Evolutionary conservation across 208 protist species (phyloP), one percentile per base, ranked within the genome.

Genomic region (Leptomonas seymouri): DNA sequence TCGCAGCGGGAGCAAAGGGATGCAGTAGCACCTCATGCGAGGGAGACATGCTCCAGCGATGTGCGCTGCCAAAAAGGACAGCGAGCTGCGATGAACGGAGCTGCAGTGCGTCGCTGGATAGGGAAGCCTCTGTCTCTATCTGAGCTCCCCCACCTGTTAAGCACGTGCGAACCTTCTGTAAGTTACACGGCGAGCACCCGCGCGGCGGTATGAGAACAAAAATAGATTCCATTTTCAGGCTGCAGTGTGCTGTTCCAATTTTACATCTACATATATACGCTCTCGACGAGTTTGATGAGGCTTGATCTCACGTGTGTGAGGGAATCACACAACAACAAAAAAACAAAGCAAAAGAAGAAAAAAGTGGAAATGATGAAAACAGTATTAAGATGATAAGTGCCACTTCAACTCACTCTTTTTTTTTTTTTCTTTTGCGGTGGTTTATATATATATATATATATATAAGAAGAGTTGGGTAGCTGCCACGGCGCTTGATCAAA

Each of bases 61-160:
- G 63, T 16, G 81, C 75, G 36, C 78, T 68, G 51, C 78, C 81
- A 69, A 89, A 94, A 60, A 95, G 85, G 42, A 77, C 69, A 44
- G 91, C 84, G n/a, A 93, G 78, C 59, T 78, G 76, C 15, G 75
- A 56, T 23, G 50, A 41, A 27, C 78, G 71, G 46, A 69, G 65
- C 31, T 75, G 57, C 46, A 94, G 71, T n/a, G 86, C 70, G 42
- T 69, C 61, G 5, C 60, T 31, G 8, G 67, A 36, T 18, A 94
- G 49, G 25, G 71, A 51, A 23, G 73, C 74, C 61, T 91, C 78
- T 0, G 84, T 75, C 25, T 92, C 76, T 14, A 93, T 51, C 30
- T 63, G 51, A 39, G 93, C 63, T 0, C 81, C 85, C 28, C 54
- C 53, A 21, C 50, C 41, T 8, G 44, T 28, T 8, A 76, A 30